These are phyloP conservation scores for Rhynchospora breviuscula DNA, from an alignment of 176 grass and related monocot species.

Conservation along the genomic window DNA sequence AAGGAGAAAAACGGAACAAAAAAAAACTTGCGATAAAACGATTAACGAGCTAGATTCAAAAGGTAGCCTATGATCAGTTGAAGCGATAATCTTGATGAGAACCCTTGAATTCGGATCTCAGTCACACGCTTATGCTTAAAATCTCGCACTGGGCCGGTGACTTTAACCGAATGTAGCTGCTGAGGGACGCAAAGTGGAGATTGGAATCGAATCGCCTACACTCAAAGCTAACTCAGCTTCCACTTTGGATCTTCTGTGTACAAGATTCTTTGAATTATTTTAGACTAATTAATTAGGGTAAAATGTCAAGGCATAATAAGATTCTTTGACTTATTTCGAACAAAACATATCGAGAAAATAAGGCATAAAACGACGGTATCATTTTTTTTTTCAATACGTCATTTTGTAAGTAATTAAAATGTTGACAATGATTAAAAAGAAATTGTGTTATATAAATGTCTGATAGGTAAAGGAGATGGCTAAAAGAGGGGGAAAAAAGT, in stretches of 20 bases:
- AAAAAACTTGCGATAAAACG: not conserved
- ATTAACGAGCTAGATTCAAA: not conserved
- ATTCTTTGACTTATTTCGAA: not conserved
- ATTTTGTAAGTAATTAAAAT: too few relatives aligned
- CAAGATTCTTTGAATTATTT: not conserved
- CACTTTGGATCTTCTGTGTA: not conserved
- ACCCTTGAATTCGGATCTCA: slow-evolving; percentile 3
- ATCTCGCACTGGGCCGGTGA: not conserved
- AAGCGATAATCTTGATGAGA: not conserved
- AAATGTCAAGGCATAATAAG: not conserved
- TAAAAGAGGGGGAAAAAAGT: too few relatives aligned
- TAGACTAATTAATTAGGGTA: not conserved
- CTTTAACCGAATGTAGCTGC: slow-evolving; percentile 1
- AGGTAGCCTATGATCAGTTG: not conserved
- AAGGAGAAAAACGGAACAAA: not conserved
- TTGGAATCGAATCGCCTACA: slow-evolving; percentile 12
- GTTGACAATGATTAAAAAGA: too few relatives aligned
- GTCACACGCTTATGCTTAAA: not conserved
- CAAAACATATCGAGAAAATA: not conserved
- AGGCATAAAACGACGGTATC: not conserved
- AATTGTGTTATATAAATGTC: too few relatives aligned
- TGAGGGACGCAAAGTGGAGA: slow-evolving; percentile 23
- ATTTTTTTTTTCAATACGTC: too few relatives aligned
- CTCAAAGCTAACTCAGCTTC: slow-evolving; percentile 4
- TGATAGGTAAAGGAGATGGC: too few relatives aligned